phyloP scores from a whole-genome alignment of 2,329 filamentous ascomycete species.

The Bimuria novae-zelandiae region DNA sequence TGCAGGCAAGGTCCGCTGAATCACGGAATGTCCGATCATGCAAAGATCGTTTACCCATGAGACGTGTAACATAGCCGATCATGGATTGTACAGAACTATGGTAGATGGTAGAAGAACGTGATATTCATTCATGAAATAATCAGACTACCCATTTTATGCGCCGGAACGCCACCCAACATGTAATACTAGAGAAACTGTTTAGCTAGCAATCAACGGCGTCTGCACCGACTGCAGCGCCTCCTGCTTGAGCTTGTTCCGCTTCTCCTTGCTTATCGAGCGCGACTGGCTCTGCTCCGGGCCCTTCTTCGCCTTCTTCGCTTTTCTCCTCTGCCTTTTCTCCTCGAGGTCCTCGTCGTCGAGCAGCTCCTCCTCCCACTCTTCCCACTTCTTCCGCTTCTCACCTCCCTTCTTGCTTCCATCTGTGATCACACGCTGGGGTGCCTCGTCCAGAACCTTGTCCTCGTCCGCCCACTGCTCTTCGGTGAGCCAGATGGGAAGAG shows the following conservation, averaged over 20 bases:
- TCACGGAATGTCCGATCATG: too few relatives aligned
- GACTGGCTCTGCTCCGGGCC: slow-evolving; percentile 32
- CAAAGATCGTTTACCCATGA: too few relatives aligned
- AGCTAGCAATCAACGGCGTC: slow-evolving; percentile 39
- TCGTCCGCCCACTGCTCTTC: slow-evolving; percentile 88
- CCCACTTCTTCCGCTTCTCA: slow-evolving; percentile 46
- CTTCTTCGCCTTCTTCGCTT: slow-evolving; percentile 57
- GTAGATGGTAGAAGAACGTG: background rate
- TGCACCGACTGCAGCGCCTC: slow-evolving; percentile 51
- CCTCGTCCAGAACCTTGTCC: slow-evolving; percentile 68
- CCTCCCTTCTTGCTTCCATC: slow-evolving; percentile 27
- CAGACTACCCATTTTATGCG: slow-evolving; percentile 2
- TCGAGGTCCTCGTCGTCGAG: slow-evolving; percentile 41
- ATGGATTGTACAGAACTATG: background rate
- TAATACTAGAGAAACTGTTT: background rate
- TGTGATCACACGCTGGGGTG: slow-evolving; percentile 39
- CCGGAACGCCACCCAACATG: slow-evolving; percentile 8
- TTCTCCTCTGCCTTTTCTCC: slow-evolving; percentile 43
- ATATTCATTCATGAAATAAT: slow-evolving; percentile 5
- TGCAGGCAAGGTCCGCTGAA: too few relatives aligned
- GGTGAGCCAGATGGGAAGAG: slow-evolving; percentile 92
- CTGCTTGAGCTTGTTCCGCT: slow-evolving; percentile 56
- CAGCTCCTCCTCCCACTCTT: slow-evolving; percentile 45
- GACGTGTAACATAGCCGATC: too few relatives aligned
- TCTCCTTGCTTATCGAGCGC: slow-evolving; percentile 50